phyloP scores from a whole-genome alignment of 495 filamentous ascomycete species.

The Pseudevernia furfuracea region DNA sequence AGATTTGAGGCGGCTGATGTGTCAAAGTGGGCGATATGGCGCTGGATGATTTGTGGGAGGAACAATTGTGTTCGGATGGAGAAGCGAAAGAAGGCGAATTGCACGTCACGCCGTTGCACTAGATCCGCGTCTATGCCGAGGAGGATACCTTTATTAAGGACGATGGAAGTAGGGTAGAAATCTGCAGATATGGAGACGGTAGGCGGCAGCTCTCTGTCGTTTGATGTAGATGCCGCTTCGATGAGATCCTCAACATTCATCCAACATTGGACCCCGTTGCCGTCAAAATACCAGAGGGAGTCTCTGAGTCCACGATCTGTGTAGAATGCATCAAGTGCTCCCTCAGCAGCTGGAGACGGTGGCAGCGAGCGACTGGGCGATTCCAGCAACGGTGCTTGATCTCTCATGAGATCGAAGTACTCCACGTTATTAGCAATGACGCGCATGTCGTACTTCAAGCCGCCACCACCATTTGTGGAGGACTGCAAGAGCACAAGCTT shows the following conservation, averaged over 20 bases:
- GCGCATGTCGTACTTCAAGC: slow-evolving; percentile 95
- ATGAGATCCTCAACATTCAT: slow-evolving; percentile 84
- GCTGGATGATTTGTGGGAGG: slow-evolving; percentile 74
- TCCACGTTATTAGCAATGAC: slow-evolving; percentile 93
- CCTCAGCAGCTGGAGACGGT: slow-evolving; percentile 45
- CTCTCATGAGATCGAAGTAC: slow-evolving; percentile 85
- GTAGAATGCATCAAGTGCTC: slow-evolving; percentile 38
- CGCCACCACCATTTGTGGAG: slow-evolving; percentile 63
- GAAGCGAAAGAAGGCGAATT: slow-evolving; percentile 78
- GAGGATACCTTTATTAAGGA: slow-evolving; percentile 77
- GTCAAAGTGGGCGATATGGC: slow-evolving; percentile 63
- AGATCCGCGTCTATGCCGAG: slow-evolving; percentile 88
- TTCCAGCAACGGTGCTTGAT: slow-evolving; percentile 56
- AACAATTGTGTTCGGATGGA: slow-evolving; percentile 82
- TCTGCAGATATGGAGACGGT: slow-evolving; percentile 62
- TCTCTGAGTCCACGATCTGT: slow-evolving; percentile 57
- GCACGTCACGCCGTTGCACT: slow-evolving; percentile 80
- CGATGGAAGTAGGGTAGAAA: slow-evolving; percentile 87
- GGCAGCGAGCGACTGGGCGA: slow-evolving; percentile 42
- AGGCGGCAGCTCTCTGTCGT: slow-evolving; percentile 38
- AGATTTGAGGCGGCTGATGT: slow-evolving; percentile 66
- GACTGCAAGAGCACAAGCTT: slow-evolving; percentile 92
- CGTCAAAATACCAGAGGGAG: slow-evolving; percentile 93
- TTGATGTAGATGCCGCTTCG: slow-evolving; percentile 53
- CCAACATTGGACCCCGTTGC: slow-evolving; percentile 73